Evolutionary conservation across 2,329 filamentous ascomycete species (phyloP).

Genomic region (Lachnellula hyalina): DNA sequence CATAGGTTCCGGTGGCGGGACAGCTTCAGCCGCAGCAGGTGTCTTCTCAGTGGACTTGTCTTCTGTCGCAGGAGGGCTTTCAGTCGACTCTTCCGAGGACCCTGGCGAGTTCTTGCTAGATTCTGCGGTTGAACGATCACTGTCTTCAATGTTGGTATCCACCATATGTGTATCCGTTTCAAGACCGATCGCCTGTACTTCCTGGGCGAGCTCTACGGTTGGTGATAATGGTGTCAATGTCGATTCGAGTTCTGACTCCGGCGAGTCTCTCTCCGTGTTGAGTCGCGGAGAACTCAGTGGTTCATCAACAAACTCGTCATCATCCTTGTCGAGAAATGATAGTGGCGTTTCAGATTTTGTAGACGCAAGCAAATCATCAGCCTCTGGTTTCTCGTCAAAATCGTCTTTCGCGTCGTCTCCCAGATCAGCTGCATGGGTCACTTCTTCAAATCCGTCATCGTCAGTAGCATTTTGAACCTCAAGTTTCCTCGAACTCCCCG

Average conservation of each 20-base stretch:
- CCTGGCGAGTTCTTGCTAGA: slow-evolving; percentile 15
- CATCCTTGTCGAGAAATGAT: slow-evolving; percentile 52
- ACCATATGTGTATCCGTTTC: slow-evolving; percentile 26
- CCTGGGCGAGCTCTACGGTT: slow-evolving; percentile 35
- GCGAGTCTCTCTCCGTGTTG: slow-evolving; percentile 53
- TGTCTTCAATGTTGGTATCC: slow-evolving; percentile 17
- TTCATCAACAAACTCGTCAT: slow-evolving; percentile 74
- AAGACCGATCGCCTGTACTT: slow-evolving; percentile 26
- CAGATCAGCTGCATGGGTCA: slow-evolving; percentile 63
- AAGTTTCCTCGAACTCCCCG: slow-evolving; percentile 63
- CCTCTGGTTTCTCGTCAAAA: slow-evolving; percentile 51
- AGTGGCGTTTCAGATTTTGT: slow-evolving; percentile 30
- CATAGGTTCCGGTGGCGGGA: slow-evolving; percentile 9
- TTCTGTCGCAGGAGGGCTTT: slow-evolving; percentile 5
- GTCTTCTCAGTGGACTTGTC: slow-evolving; percentile 19
- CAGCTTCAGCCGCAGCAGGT: slow-evolving; percentile 3
- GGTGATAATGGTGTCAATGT: slow-evolving; percentile 49
- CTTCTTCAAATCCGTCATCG: slow-evolving; percentile 92
- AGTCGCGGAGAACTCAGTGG: slow-evolving; percentile 65
- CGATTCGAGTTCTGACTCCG: slow-evolving; percentile 47
- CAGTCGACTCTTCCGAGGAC: slow-evolving; percentile 24
- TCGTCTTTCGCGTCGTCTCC: slow-evolving; percentile 68
- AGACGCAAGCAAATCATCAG: slow-evolving; percentile 44
- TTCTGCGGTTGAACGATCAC: slow-evolving; percentile 8
- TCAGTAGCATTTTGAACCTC: slow-evolving; percentile 78